These are phyloP conservation scores for Pichia eremophila DNA, from an alignment of 805 yeast genomes.

Conservation along the genomic window DNA sequence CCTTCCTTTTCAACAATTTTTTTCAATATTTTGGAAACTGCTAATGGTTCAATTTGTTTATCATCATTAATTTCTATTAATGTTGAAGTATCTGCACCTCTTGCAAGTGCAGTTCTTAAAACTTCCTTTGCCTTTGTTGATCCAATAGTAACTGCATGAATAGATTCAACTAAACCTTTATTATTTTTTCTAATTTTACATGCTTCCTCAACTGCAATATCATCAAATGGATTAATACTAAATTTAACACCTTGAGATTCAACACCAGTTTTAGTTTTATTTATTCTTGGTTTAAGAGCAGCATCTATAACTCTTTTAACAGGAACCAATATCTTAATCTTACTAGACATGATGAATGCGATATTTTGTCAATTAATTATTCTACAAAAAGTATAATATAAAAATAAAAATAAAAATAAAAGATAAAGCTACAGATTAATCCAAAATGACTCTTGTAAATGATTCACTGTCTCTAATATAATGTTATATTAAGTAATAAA, in stretches of 20 bases:
- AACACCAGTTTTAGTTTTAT: slow-evolving; percentile 73
- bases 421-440: too few relatives aligned
- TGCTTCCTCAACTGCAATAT: slow-evolving; percentile 95
- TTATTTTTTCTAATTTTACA: slow-evolving; percentile 60
- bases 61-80: slow-evolving; percentile 65
- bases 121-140: slow-evolving; percentile 81
- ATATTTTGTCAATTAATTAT: background rate
- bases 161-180: slow-evolving; percentile 59
- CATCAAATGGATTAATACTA: slow-evolving; percentile 94
- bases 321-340: slow-evolving; percentile 76
- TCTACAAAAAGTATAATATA: background rate
- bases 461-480: too few relatives aligned
- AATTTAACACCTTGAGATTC: slow-evolving; percentile 87
- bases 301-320: slow-evolving; percentile 92
- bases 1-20: slow-evolving; percentile 60
- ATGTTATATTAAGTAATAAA: too few relatives aligned
- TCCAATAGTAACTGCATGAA: slow-evolving; percentile 91
- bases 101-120: slow-evolving; percentile 82
- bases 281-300: slow-evolving; percentile 87
- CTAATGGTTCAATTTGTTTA: slow-evolving; percentile 66
- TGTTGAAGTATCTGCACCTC: slow-evolving; percentile 86
- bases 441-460: too few relatives aligned
- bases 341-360: slow-evolving; percentile 29
- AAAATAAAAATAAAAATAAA: too few relatives aligned
- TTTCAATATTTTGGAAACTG: slow-evolving; percentile 77